Conservation (phyloP, 331 rosid species). For the Quercus tomentella region DNA sequence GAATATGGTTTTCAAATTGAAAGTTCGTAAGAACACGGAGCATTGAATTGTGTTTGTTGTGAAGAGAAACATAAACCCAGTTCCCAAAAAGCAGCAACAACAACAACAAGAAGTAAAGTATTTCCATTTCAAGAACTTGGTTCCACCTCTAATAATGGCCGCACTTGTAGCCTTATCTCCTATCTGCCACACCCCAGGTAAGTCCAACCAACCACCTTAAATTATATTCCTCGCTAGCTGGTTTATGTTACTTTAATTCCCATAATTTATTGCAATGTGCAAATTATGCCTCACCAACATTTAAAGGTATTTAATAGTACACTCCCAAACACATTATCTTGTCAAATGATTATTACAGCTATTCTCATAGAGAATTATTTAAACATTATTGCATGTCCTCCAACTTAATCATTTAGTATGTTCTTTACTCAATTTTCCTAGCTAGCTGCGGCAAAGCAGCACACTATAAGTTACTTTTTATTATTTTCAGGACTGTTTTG, state of each 20-base stretch:
- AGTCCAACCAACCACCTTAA: background rate
- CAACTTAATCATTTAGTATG: background rate
- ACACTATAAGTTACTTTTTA: background rate
- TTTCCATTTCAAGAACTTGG: slow-evolving; percentile 27
- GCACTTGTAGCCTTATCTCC: slow-evolving; percentile 63
- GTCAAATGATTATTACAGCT: slow-evolving; percentile 9
- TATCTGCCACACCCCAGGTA: slow-evolving; percentile 49
- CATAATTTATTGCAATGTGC: no score
- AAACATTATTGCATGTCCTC: background rate
- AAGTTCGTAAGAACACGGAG: background rate
- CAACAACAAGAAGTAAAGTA: slow-evolving; percentile 21
- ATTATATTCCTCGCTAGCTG: no score
- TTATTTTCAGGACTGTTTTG: background rate
- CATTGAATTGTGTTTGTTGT: background rate
- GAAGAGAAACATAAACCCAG: slow-evolving; percentile 29
- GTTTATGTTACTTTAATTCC: no score
- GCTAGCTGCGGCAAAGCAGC: background rate
- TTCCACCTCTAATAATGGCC: slow-evolving; percentile 61
- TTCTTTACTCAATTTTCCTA: background rate
- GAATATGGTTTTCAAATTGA: background rate
- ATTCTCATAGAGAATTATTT: background rate
- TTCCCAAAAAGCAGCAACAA: slow-evolving; percentile 10
- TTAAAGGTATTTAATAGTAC: no score
- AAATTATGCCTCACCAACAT: no score
- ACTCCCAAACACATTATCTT: no score